These are phyloP conservation scores for Pyracantha coccinea DNA, from an alignment of 331 rosid species.

Conservation along the genomic window DNA sequence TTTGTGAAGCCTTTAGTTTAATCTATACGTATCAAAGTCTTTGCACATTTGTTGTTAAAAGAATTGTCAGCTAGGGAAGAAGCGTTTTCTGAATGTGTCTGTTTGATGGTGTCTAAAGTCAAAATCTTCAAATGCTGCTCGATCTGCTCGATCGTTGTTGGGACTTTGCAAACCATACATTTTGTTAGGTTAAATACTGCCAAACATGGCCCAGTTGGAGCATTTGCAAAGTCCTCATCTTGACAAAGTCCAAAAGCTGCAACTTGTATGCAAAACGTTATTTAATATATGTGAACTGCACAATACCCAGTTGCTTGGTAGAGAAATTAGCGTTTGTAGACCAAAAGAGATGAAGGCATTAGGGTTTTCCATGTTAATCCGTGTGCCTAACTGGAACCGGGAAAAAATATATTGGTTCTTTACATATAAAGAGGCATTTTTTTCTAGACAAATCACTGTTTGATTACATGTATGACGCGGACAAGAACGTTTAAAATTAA, in stretches of 20 bases:
- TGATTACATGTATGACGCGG: no score
- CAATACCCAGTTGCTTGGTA: background rate
- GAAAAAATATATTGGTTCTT: no score
- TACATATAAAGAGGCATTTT: no score
- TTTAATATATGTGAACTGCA: background rate
- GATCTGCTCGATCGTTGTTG: background rate
- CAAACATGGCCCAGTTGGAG: background rate
- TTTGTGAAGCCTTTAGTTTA: background rate
- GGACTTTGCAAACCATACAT: background rate
- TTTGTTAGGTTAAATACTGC: no score
- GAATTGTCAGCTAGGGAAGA: background rate
- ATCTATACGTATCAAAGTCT: no score
- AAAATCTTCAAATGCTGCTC: background rate
- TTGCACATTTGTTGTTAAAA: no score
- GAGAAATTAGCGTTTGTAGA: background rate
- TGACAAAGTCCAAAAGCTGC: background rate
- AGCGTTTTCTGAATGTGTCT: background rate
- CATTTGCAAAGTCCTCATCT: background rate
- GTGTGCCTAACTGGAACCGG: no score
- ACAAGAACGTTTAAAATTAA: no score
- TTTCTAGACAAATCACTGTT: no score
- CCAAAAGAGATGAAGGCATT: background rate
- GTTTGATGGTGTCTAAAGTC: background rate
- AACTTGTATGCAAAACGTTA: background rate
- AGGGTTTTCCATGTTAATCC: background rate